Base-by-base conservation (phyloP, 164 flowering plant genomes). In the Vitis rupestris region DNA sequence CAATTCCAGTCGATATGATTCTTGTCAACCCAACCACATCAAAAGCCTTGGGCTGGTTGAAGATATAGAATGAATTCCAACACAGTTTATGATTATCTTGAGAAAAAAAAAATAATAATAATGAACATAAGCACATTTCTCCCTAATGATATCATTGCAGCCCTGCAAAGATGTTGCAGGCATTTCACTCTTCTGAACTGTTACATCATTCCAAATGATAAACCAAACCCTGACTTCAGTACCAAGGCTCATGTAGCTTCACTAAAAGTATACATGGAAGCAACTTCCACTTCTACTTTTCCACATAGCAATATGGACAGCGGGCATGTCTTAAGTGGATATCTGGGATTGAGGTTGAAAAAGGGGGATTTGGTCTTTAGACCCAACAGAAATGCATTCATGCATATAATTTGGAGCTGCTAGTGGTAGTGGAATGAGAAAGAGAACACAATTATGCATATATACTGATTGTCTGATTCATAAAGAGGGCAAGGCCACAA, bases 381-480 rank as follows among this genome's bases (percentile, higher is more conserved):
- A 37, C 44, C 44, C 44, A 37, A 37, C 44, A 4, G 44, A 37
- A 37, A 49, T 63, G 54, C 27, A 17, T 50, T 47, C 30, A 49
- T 11, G 19, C 47, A 49, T n/a, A 63, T 63, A 53, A 50, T 63
- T 57, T 57, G 44, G 44, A 37, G 44, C 44, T 63, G 54, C 54
- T 16, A 63, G 15, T 17, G 54, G 31, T 63, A 49, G 66, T 48
- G 66, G 54, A 23, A 63, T 49, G 54, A 17, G 52, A 62, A 62
- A 19, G 19, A 63, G 19, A 51, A 51, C 51, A 63, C 23, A 29
- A 61, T 61, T 15, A 48, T 61, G n/a, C 16, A 53, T 53, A 53
- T 53, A 53, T 53, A 53, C 15, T 53, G 56, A 53, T 53, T 13
- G 56, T 53, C 56, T 53, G 47, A 61, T 48, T 31, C 64, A 61